Evolutionary conservation across 2,329 filamentous ascomycete genomes (phyloP), one percentile per base, ranked within the genome.

Genomic region (Aspergillus vadensis): DNA sequence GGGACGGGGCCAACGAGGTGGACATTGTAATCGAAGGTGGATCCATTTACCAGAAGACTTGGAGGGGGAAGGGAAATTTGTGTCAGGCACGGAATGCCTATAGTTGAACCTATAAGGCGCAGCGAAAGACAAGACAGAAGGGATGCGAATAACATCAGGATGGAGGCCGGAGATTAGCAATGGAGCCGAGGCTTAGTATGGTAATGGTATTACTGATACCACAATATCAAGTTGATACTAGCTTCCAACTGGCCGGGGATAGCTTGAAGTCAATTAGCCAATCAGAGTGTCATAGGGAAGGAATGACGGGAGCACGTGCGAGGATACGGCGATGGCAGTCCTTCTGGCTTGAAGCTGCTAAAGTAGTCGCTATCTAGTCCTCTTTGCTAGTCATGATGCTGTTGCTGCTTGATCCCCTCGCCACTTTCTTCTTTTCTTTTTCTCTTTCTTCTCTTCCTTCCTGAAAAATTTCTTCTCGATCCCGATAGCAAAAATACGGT

Each of bases 1-100:
- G 71, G 44, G 70, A 66, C 38, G 64, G 62, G 14, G 70, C 64
- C 43, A 76, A 62, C 21, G 60, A 53, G 4, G 56, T 57, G 51
- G 56, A 27, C n/a, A 54, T 55, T 41, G 52, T 57, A 30, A 53
- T 43, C 32, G 56, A 43, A 4, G 39, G n/a, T 32, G 57, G 32
- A 27, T 41, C 39, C 57, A 54, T 54, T 58, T 25, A 17, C 10
- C 23, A 19, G 30, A 10, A 44, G 25, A 12, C 32, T 36, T n/a
- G n/a, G 5, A 21, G 17, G n/a, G 39, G 19, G 7, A 47, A 53
- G 21, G 21, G 39, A 48, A n/a, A 41, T 15, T n/a, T 30, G 17
- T 10, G 12, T 49, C 6, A 23, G 5, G 14, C 12, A 39, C 17
- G 36, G 39, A 9, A 19, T 27, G 32, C 19, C 9, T 15, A 36